These are phyloP conservation scores for Syncephalastrum racemosum DNA, from an alignment of 371 early-diverging fungal genomes.

Conservation along the genomic window DNA sequence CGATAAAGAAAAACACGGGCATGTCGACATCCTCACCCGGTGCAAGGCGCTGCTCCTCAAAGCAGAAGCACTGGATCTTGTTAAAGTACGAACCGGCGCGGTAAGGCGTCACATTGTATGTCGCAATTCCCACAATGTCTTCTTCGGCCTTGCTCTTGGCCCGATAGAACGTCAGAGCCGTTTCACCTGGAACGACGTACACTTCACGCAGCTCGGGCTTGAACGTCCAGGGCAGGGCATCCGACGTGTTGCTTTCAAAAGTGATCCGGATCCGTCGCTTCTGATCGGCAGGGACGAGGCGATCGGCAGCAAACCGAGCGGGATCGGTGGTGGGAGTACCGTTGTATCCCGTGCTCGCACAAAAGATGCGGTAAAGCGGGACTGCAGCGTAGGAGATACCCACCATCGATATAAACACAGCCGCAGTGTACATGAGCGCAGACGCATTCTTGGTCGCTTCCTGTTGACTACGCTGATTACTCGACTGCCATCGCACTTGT, in stretches of 20 bases:
- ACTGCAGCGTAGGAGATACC: constrained; percentile 95
- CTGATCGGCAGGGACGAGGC: constrained; percentile 60
- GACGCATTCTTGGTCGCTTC: constrained; percentile 15
- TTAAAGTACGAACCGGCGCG: constrained; percentile 94
- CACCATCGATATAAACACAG: constrained; percentile 81
- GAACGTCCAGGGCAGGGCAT: constrained; percentile 88
- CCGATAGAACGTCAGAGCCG: constrained; percentile 94
- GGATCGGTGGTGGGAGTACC: constrained; percentile 79
- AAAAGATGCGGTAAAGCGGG: constrained; percentile 94
- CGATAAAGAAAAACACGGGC: constrained; percentile 99
- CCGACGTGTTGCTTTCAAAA: constrained; percentile 85
- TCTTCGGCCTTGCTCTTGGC: constrained; percentile 91
- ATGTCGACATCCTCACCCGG: constrained; percentile 96
- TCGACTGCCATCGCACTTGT: no score
- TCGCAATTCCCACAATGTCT: constrained; percentile 95
- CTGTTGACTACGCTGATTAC: not conserved
- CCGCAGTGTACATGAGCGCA: constrained; percentile 72
- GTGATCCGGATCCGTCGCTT: constrained; percentile 72
- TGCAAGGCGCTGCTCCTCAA: constrained; percentile 94
- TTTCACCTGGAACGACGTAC: constrained; percentile 92
- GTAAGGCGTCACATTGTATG: constrained; percentile 94
- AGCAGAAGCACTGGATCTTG: constrained; percentile 99
- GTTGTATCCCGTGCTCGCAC: constrained; percentile 89
- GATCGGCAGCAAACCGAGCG: constrained; percentile 53
- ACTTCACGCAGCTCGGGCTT: constrained; percentile 86